Evolutionary conservation across 495 filamentous ascomycete species (phyloP), one percentile per base, ranked within the genome.

Genomic region (Podospora bellae-mahoneyi): DNA sequence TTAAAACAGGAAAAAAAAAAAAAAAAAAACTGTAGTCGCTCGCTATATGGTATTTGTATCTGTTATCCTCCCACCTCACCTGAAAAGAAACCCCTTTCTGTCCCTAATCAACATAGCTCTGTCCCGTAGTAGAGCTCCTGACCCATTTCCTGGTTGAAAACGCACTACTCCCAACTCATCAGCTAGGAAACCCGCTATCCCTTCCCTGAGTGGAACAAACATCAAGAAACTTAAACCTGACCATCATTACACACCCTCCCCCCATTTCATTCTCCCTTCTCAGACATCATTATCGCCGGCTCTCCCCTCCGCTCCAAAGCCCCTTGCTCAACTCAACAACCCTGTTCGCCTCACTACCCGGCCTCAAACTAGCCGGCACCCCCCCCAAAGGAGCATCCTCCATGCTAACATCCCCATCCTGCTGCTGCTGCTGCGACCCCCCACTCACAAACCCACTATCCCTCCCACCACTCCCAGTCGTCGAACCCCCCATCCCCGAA

Each of bases 371-470:
- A 55, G 72, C 66, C 58, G 75, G 75, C 18, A 76, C 74, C 4
- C 10, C 39, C 39, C 39, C 39, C 13, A 34, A 6, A 54, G 59
- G 66, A 18, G 66, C 60, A 58, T 60, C 61, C 18, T 63, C 66
- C 64, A 66, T 66, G 9, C 34, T 23, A 18, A 62, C 39, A 64
- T 62, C 54, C 76, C 78, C 65, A 79, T 80, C 39, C 76, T 75
- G 9, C n/a, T 74, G 4, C 13, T 19, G 54, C 74, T 77, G 67
- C 77, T 73, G 4, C 78, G 69, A 18, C 75, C 74, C 26, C 2
- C 72, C 75, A 80, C 81, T 83, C 20, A 69, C 67, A 13, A 79
- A 75, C 44, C 83, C 81, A 7, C 71, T 74, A 15, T 72, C 71
- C 15, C 44, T 61, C 26, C 69, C 70, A 6, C 9, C 34, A 16